Percentiles rank a stretch among this genome's conserved stretches.
These are phyloP conservation scores for Lipomyces mesembrius DNA, from an alignment of 805 yeast genomes.

Conservation along the genomic window DNA sequence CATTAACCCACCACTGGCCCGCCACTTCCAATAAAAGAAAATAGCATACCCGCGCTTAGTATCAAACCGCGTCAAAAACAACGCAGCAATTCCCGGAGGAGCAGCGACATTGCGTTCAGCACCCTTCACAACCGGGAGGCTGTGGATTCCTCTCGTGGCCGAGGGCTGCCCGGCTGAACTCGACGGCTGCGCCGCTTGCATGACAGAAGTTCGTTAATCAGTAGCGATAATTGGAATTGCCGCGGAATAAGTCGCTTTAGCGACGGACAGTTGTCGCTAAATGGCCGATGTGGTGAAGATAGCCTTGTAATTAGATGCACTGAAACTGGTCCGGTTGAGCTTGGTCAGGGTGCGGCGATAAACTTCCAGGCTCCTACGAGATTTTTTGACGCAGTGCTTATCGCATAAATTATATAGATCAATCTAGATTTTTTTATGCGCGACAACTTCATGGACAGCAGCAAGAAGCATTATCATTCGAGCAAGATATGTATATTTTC, in stretches of 20 bases:
- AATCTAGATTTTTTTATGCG: no score
- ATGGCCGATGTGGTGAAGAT: neutral
- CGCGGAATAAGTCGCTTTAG: neutral
- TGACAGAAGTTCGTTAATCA: neutral
- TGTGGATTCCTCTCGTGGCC: neutral
- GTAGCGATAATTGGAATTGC: neutral
- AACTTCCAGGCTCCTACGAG: neutral
- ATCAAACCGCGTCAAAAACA: slow-evolving; percentile 59
- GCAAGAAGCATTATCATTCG: no score
- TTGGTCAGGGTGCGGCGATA: slow-evolving; percentile 1
- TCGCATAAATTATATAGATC: no score
- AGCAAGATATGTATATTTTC: no score
- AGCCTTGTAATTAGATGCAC: neutral
- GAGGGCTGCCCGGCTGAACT: neutral
- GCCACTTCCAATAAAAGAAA: slow-evolving; percentile 51
- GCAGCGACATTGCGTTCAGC: neutral
- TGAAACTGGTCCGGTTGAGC: neutral
- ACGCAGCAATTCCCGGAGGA: slow-evolving; percentile 42
- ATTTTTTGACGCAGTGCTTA: no score
- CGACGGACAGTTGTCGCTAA: neutral
- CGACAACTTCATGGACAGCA: no score
- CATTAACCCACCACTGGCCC: neutral
- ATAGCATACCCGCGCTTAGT: slow-evolving; percentile 52
- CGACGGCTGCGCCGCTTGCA: neutral
- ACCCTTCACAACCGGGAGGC: neutral